Evolutionary conservation across 495 filamentous ascomycete genomes (phyloP).

Genomic region (Penicillium paradoxum): DNA sequence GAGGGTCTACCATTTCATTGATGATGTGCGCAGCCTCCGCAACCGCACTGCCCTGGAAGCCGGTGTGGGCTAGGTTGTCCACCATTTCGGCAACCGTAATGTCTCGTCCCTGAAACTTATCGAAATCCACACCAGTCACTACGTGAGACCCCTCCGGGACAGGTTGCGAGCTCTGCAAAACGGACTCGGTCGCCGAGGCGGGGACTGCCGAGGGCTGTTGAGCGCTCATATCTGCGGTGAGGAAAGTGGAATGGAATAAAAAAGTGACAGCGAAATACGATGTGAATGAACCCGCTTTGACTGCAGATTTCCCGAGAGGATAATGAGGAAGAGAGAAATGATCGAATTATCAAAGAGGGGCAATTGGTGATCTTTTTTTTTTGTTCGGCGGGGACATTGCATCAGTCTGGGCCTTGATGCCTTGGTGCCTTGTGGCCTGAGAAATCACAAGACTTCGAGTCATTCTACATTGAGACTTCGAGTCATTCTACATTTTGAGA

Average conservation of each 20-base stretch:
- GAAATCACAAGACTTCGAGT: too few species aligned
- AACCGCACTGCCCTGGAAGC: conserved; percentile 86
- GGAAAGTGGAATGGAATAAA: background rate
- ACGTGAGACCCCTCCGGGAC: conserved; percentile 66
- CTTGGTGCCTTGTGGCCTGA: background rate
- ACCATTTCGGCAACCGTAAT: conserved; percentile 84
- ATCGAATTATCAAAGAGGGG: background rate
- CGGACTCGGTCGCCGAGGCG: conserved; percentile 68
- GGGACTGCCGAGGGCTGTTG: conserved; percentile 43
- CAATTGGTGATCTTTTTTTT: conserved; percentile 4
- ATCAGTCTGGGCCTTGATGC: background rate
- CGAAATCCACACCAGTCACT: conserved; percentile 87
- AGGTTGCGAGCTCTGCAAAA: conserved; percentile 81
- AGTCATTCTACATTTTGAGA: too few species aligned
- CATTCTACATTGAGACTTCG: too few species aligned
- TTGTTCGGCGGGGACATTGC: background rate
- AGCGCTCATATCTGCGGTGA: conserved; percentile 13
- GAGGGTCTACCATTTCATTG: conserved; percentile 79
- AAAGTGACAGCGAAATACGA: background rate
- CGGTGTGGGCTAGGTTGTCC: conserved; percentile 76
- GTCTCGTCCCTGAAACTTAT: conserved; percentile 62
- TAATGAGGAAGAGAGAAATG: too few species aligned
- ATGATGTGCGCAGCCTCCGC: conserved; percentile 81
- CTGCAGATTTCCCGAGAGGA: too few species aligned
- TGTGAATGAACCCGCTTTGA: background rate